Evolutionary conservation across 1,139 yeast genomes (phyloP), one percentile per base, ranked within the genome.

Genomic region (Spathaspora sp.): DNA sequence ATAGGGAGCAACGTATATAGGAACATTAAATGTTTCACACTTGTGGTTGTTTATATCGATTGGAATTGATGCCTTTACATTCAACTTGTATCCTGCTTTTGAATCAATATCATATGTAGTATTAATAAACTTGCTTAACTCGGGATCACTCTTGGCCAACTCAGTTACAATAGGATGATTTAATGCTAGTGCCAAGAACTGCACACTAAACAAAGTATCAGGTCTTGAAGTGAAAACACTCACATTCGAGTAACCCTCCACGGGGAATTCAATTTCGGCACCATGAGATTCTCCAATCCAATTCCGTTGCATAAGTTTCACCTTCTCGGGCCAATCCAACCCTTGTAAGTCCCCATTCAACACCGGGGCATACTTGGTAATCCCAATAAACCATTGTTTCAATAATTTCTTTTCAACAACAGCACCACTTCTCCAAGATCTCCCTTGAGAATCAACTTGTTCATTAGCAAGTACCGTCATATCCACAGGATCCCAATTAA

Each of bases 401-500:
- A 93, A 72, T 50, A 80, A 68, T 52, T 74, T 77, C 63, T 89
- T 89, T 61, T 93, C 97, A 0, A 91, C 99, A 15, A 84, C 48
- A 0, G 98, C 99, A 2, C 99, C 99, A 2, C 97, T 89, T 64
- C 99, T 78, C 99, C 99, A 93, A 0, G 97, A 89, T 47, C 82
- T 74, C 0, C 99, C 99, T 39, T 88, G 80, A 1, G 86, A 65
- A 62, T 93, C 99, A 3, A 93, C 98, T 63, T 93, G 99, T 64
- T 93, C 99, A 62, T 93, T 93, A 1, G 99, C 99, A 51, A 93
- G 70, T 1, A 93, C 99, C 0, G 99, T 93, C 56, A 84, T 78
- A 57, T 93, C 99, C 0, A 93, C 81, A 0, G 99, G 99, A 64
- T 93, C 99, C 99, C 99, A 93, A 60, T 93, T 93, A 46, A 93